A percentile compares a stretch with the other conserved stretches of the same genome.
Conservation (phyloP, 805 yeast species). For the Starmerella vitae region DNA sequence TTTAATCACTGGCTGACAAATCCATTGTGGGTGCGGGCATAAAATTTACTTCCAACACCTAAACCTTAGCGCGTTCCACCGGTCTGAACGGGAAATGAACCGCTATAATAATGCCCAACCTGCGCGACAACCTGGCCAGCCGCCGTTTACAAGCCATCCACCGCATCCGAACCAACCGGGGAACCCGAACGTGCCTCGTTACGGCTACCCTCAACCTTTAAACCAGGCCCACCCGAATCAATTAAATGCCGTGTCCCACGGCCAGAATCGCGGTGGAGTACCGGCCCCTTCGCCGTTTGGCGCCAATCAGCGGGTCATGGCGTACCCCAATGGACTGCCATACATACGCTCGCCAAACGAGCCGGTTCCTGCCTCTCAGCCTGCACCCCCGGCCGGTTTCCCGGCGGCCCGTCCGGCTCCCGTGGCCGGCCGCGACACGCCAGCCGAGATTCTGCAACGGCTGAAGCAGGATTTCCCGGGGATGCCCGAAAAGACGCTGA, state of each 20-base stretch:
- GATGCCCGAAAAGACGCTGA: constrained; percentile 19
- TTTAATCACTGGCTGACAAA: no score
- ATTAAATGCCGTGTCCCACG: no score
- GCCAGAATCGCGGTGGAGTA: no score
- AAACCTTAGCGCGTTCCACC: no score
- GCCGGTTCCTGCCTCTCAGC: constrained; percentile 4
- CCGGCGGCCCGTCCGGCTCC: constrained; percentile 1
- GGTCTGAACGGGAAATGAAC: no score
- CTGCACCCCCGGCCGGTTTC: constrained; percentile 2
- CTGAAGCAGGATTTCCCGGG: constrained; percentile 19
- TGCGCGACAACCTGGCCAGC: not conserved
- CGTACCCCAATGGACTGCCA: no score
- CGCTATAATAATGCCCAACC: not conserved
- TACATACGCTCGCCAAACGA: constrained; percentile 1
- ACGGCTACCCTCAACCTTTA: not conserved
- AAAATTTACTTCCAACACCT: no score
- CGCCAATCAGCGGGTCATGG: no score
- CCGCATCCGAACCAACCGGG: not conserved
- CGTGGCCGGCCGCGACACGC: not conserved
- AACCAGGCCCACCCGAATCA: no score
- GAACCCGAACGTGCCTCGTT: not conserved
- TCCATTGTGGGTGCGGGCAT: no score
- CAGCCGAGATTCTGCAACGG: constrained; percentile 8
- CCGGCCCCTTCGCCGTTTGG: no score
- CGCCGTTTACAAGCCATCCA: not conserved